These are phyloP conservation scores for Saturnispora kantuleensis DNA, from an alignment of 805 yeast genomes.

Conservation along the genomic window DNA sequence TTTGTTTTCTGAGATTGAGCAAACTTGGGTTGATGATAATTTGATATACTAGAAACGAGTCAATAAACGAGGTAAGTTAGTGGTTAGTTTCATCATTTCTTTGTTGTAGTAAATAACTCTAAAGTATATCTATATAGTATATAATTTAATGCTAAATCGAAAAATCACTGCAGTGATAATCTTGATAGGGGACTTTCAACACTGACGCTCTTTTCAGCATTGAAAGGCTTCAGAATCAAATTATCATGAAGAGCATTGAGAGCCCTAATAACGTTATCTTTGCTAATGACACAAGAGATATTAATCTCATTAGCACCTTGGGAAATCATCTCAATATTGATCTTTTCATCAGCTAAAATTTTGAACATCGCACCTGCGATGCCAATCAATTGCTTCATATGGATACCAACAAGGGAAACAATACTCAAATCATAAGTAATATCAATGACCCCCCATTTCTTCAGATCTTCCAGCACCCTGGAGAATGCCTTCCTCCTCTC, in stretches of 20 bases:
- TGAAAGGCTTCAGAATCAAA: constrained; percentile 41
- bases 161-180: neutral
- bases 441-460: constrained; percentile 79
- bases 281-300: constrained; percentile 88
- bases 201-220: constrained; percentile 33
- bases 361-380: constrained; percentile 96
- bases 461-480: constrained; percentile 68
- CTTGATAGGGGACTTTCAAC: constrained; percentile 22
- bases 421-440: constrained; percentile 82
- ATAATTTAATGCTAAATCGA: neutral
- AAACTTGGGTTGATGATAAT: no score
- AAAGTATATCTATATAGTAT: neutral
- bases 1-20: constrained; percentile 54
- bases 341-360: constrained; percentile 80
- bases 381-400: constrained; percentile 94
- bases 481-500: constrained; percentile 45
- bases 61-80: no score
- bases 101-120: neutral
- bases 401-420: constrained; percentile 90
- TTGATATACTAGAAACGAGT: no score
- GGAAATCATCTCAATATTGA: constrained; percentile 95
- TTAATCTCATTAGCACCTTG: constrained; percentile 98
- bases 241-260: constrained; percentile 75
- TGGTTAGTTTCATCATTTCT: neutral
- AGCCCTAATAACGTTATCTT: constrained; percentile 74